Conservation (phyloP, 192 early-diverging fungal genomes). For the Backusella tuberculispora region DNA sequence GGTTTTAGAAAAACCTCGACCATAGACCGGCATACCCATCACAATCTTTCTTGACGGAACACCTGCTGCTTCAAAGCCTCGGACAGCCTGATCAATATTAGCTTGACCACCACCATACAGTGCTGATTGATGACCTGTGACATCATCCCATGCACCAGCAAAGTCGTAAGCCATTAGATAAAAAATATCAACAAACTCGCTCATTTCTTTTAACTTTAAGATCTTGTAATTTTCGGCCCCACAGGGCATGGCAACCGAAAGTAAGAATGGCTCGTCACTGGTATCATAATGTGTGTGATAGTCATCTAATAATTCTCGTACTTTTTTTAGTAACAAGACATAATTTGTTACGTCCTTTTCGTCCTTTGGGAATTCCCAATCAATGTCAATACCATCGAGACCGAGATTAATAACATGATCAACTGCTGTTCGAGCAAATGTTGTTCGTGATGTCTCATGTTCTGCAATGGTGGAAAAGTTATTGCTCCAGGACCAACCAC, state of each 20-base stretch:
- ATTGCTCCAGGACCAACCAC: slow-evolving; percentile 80
- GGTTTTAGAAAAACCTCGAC: slow-evolving; percentile 88
- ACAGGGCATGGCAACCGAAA: slow-evolving; percentile 75
- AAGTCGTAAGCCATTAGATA: slow-evolving; percentile 95
- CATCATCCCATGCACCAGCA: slow-evolving; percentile 65
- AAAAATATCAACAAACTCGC: slow-evolving; percentile 74
- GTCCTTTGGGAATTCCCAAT: slow-evolving; percentile 82
- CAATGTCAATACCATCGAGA: slow-evolving; percentile 68
- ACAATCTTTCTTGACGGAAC: slow-evolving; percentile 88
- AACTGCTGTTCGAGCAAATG: slow-evolving; percentile 62
- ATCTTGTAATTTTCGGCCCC: slow-evolving; percentile 65
- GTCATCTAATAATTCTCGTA: slow-evolving; percentile 71
- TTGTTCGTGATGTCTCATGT: slow-evolving; percentile 49
- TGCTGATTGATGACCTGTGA: slow-evolving; percentile 88
- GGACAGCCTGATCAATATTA: slow-evolving; percentile 72
- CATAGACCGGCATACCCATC: slow-evolving; percentile 91
- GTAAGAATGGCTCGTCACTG: slow-evolving; percentile 47
- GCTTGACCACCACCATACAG: slow-evolving; percentile 69
- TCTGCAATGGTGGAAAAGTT: slow-evolving; percentile 71
- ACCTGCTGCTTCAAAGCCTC: slow-evolving; percentile 70
- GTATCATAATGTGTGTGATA: slow-evolving; percentile 46
- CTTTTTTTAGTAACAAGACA: slow-evolving; percentile 69
- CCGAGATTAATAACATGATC: slow-evolving; percentile 52
- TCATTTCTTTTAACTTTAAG: slow-evolving; percentile 63
- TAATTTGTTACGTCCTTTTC: slow-evolving; percentile 85